A percentile compares a stretch with the other conserved stretches of the same genome.
phyloP scores from a whole-genome alignment of 306 rosid genomes.

The Amphicarpaea edgeworthii region DNA sequence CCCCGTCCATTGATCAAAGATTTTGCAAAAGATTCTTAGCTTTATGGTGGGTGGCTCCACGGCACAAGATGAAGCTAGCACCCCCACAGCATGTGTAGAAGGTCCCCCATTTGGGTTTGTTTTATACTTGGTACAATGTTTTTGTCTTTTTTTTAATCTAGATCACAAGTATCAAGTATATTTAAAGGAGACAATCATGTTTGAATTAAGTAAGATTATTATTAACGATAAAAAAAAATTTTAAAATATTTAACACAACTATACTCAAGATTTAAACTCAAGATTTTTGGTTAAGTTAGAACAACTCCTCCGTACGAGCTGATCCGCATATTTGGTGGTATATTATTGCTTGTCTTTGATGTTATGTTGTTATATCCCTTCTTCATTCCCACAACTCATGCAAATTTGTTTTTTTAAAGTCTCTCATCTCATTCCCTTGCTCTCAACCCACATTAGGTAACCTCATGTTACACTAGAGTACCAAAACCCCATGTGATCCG shows the following conservation, averaged over 20 bases:
- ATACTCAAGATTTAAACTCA: no score
- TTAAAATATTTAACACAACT: no score
- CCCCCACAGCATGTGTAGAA: slow-evolving; percentile 88
- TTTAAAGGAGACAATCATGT: no score
- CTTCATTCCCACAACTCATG: slow-evolving; percentile 54
- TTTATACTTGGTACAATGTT: slow-evolving; percentile 55
- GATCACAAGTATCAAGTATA: no score
- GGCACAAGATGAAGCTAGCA: slow-evolving; percentile 53
- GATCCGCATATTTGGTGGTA: no score
- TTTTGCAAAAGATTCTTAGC: slow-evolving; percentile 69
- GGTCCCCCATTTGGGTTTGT: slow-evolving; percentile 86
- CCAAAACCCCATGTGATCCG: slow-evolving; percentile 90
- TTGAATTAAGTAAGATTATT: no score
- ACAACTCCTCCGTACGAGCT: no score
- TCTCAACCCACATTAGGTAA: slow-evolving; percentile 57
- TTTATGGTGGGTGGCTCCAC: slow-evolving; percentile 75
- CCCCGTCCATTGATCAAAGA: slow-evolving; percentile 46
- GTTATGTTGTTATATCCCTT: slow-evolving; percentile 71
- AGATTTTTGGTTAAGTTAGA: no score
- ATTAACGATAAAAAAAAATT: no score
- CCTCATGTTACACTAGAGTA: slow-evolving; percentile 56
- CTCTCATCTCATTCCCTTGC: slow-evolving; percentile 27
- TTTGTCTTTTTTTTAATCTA: no score
- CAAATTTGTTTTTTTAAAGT: slow-evolving; percentile 27
- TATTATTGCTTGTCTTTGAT: no score